Conservation (phyloP, 495 filamentous ascomycete genomes). For the Massariosphaeria phaeospora region DNA sequence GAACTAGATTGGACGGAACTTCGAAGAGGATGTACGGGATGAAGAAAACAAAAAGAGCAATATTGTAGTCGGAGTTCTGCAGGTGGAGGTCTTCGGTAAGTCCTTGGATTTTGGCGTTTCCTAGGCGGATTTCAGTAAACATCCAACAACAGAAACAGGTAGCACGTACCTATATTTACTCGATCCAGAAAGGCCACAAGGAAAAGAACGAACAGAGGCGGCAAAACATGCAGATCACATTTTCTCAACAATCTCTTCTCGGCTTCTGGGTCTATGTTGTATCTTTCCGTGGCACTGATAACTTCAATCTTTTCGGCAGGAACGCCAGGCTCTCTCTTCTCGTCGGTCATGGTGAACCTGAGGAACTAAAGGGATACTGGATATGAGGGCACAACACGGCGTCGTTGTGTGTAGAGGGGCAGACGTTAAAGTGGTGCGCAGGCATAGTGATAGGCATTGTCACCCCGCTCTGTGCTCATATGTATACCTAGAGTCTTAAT, state of each 20-base stretch:
- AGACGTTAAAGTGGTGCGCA: no score
- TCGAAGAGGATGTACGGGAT: constrained; percentile 62
- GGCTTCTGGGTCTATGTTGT: constrained; percentile 29
- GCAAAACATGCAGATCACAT: constrained; percentile 35
- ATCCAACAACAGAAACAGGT: not conserved
- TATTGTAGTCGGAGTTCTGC: constrained; percentile 53
- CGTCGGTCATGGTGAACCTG: not conserved
- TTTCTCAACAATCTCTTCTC: constrained; percentile 37
- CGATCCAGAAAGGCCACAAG: constrained; percentile 48
- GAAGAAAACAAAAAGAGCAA: constrained; percentile 62
- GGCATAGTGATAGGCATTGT: no score
- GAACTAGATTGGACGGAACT: constrained; percentile 60
- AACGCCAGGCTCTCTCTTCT: not conserved
- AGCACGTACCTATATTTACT: constrained; percentile 46
- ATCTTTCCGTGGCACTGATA: constrained; percentile 14
- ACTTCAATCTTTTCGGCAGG: constrained; percentile 12
- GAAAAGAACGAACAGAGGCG: constrained; percentile 45
- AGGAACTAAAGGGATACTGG: no score
- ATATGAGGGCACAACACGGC: no score
- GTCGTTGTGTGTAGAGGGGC: no score
- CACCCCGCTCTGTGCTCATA: no score
- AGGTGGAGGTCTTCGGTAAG: constrained; percentile 56
- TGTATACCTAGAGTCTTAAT: no score
- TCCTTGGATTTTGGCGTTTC: constrained; percentile 59
- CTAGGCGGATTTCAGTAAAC: constrained; percentile 20